Evolutionary conservation across 106 monocot genomes (phyloP), one percentile per base, ranked within the genome.

Genomic region (Dioscorea zingiberensis): DNA sequence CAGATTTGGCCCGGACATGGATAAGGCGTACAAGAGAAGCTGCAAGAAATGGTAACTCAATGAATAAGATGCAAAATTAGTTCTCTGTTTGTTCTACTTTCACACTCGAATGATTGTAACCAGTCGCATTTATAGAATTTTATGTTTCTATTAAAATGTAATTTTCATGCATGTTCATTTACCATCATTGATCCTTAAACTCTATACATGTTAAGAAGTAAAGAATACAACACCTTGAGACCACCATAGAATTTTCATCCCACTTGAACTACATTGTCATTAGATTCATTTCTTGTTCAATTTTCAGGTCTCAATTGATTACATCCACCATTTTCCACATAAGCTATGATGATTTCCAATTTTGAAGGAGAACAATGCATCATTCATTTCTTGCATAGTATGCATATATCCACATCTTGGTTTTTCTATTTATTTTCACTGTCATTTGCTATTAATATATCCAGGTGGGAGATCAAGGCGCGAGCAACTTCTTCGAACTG

Each of bases 391-490:
- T 18, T 51, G 15, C 18, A 51, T 66, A 2, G 28, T 28, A n/a
- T n/a, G 9, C 27, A 16, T 51, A 18, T 7, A 32, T n/a, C 15
- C 51, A 51, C 19, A 51, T 16, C 15, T 13, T 2, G 1, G 18
- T 18, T 18, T 51, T 18, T 9, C 18, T 18, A 51, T 16, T 4
- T 51, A 9, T 4, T 51, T 18, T 16, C 13, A 51, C 15, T 18
- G 19, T 18, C 51, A 51, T 16, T 51, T 51, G 15, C 18, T 18
- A 51, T 51, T 18, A 19, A 51, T 19, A 19, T 62, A 73, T 70
- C 55, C 81, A 94, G 94, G 68, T 69, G 65, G 93, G 73, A 84
- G 89, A 64, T 61, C 63, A 66, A 84, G 87, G 70, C 73, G 73
- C 15, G 10, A 66, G 54, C 79, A 80, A 49, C 46, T 60, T 49